A percentile compares a stretch with the other conserved stretches of the same genome.
Evolutionary conservation across 257 asterid genomes (phyloP).

Genomic region (Salvia splendens): DNA sequence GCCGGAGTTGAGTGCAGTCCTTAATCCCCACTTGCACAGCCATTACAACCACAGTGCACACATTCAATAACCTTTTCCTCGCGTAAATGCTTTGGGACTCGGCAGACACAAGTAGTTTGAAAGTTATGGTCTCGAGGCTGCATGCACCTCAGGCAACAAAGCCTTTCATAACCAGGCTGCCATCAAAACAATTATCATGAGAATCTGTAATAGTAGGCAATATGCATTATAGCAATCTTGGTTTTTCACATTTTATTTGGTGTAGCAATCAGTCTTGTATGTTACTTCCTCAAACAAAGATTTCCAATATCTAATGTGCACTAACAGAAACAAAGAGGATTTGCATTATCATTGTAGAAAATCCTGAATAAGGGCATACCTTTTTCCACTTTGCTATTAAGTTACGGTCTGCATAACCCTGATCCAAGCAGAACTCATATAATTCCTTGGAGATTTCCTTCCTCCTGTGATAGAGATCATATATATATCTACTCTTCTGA

Average conservation of each 20-base stretch:
- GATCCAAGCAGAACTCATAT: constrained; percentile 89
- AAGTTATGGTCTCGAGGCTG: constrained; percentile 93
- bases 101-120: constrained; percentile 84
- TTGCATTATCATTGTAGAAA: too few relatives aligned
- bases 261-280: neutral
- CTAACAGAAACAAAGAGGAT: too few relatives aligned
- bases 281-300: neutral
- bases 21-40: constrained; percentile 94
- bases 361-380: constrained; percentile 35
- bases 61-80: constrained; percentile 72
- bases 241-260: neutral
- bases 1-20: neutral
- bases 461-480: constrained; percentile 76
- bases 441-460: constrained; percentile 84
- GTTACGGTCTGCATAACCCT: constrained; percentile 91
- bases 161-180: constrained; percentile 96
- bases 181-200: constrained; percentile 25
- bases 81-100: constrained; percentile 86
- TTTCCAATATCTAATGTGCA: too few relatives aligned
- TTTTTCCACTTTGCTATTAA: constrained; percentile 93
- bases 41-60: constrained; percentile 84
- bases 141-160: constrained; percentile 91
- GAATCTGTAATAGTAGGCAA: neutral
- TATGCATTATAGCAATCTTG: neutral
- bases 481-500: constrained; percentile 85